These are phyloP conservation scores for Aphanomyces astaci DNA, from an alignment of 352 stramenopile species.

Conservation along the genomic window DNA sequence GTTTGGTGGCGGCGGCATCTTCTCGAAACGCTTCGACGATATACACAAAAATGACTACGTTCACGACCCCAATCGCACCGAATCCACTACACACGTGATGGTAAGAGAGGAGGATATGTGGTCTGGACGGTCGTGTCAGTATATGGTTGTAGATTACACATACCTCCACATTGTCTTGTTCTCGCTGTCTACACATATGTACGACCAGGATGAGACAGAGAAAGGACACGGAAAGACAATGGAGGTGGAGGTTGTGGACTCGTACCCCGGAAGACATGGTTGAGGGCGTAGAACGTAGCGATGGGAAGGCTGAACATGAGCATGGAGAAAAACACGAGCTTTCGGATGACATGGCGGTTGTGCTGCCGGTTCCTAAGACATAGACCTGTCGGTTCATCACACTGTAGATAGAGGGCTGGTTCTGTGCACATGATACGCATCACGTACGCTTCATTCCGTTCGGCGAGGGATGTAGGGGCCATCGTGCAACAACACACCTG, in stretches of 20 bases:
- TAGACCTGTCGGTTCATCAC: not conserved
- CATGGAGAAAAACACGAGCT: constrained; percentile 61
- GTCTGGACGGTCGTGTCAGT: too few species aligned
- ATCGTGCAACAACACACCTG: too few species aligned
- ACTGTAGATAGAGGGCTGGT: too few species aligned
- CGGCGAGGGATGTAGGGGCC: not conserved
- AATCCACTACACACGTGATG: constrained; percentile 42
- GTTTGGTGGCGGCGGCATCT: constrained; percentile 1
- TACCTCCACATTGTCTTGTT: constrained; percentile 68
- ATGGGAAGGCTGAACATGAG: constrained; percentile 59
- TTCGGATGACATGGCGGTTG: constrained; percentile 63
- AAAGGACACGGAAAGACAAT: too few species aligned
- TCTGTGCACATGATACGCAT: not conserved
- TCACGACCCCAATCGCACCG: constrained; percentile 58
- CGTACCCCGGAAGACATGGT: constrained; percentile 39
- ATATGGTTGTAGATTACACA: too few species aligned
- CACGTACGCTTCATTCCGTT: constrained; percentile 5
- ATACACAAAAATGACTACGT: constrained; percentile 71
- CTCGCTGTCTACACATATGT: constrained; percentile 33
- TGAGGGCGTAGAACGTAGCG: constrained; percentile 53
- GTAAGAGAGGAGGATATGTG: too few species aligned
- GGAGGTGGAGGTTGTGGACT: not conserved
- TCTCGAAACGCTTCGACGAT: constrained; percentile 34
- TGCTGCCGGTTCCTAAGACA: constrained; percentile 49
- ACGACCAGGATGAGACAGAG: too few species aligned